Base-by-base conservation (phyloP, 352 stramenopile species). In the Globisporangium irregulare region DNA sequence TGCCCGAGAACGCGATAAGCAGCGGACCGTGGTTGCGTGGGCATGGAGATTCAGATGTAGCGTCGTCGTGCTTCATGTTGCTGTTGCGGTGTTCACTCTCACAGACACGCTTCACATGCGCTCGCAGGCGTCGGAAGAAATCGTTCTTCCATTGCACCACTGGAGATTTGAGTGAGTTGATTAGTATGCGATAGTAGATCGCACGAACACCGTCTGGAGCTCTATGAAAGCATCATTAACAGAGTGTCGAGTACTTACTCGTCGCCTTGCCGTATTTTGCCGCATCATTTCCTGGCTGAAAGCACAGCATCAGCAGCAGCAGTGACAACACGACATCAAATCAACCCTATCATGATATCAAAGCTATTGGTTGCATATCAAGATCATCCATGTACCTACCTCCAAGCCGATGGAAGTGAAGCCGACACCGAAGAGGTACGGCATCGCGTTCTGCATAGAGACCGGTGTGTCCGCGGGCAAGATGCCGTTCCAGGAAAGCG, bases 361-460 rank as follows among this genome's bases (percentile, higher is more conserved):
- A 50, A 50, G 5, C 6, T 14, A 46, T 46, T n/a, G 7, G 8
- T 51, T 51, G 43, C 6, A 20, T 24, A 51, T 51, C 41, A 50
- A 50, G 12, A 43, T 12, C 36, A 22, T 20, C 18, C 43, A 51
- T 10, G 5, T 22, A 51, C 5, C 8, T 51, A 51, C 43, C 43
- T 95, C 86, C 32, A 94, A 71, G 36, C 87, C 89, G 36, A 96
- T 89, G 9, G 87, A 92, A 12, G 89, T 94, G 66, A 96, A 84
- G 5, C 89, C 89, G 57, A 96, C 74, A 22, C 87, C 87, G 59
- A 87, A 68, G 27, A 78, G 56, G 27, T 74, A 61, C 22, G 87
- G 87, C 72, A 96, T 77, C 15, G 74, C 71, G 60, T 96, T 96
- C 66, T 96, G 89, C 56, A 89, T 80, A 0, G 50, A 62, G 38